Conservation (phyloP, 2,329 filamentous ascomycete genomes). For the Diplodia mutila region DNA sequence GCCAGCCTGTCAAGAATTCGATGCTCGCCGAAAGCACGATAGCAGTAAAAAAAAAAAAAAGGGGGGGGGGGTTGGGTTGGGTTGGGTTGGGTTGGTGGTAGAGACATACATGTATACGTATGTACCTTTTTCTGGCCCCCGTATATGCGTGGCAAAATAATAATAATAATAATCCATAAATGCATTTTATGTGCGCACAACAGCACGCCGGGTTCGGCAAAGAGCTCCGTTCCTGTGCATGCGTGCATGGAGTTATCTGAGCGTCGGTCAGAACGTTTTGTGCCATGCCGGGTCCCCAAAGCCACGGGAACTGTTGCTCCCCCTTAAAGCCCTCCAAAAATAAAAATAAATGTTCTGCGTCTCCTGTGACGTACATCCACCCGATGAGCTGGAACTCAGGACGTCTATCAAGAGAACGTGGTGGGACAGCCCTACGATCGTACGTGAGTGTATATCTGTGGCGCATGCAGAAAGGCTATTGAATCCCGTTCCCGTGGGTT, state of each 20-base stretch:
- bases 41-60: too few species aligned
- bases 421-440: neutral
- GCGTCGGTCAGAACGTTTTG: neutral
- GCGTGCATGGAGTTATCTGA: neutral
- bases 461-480: neutral
- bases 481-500: neutral
- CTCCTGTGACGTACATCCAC: neutral
- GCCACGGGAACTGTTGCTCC: neutral
- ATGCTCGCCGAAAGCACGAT: too few species aligned
- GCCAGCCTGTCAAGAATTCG: too few species aligned
- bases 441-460: neutral
- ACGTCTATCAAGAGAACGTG: neutral
- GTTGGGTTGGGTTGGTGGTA: too few species aligned
- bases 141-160: too few species aligned
- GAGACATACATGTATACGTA: too few species aligned
- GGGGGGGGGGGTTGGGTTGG: too few species aligned
- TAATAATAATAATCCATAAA: too few species aligned
- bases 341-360: neutral
- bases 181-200: too few species aligned
- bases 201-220: neutral
- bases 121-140: too few species aligned
- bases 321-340: neutral
- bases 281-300: neutral
- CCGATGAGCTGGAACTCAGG: constrained; percentile 1
- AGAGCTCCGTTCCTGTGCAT: neutral